Conservation (phyloP, 163 green algal species). For the Coccomyxa subellipsoidea region DNA sequence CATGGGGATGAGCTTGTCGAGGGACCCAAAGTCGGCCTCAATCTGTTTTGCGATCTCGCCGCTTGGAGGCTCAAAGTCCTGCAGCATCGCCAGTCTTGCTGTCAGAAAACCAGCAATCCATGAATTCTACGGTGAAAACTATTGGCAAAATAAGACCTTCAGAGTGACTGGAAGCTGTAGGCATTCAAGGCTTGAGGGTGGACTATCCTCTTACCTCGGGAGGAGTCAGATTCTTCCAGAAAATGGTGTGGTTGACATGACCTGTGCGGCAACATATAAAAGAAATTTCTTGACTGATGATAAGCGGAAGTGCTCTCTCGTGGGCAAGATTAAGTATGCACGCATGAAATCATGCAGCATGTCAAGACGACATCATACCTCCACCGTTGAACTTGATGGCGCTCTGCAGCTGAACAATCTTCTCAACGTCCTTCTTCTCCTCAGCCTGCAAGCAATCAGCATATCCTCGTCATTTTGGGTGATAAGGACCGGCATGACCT, state of each 20-base stretch:
- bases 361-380: too few relatives aligned
- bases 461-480: too few relatives aligned
- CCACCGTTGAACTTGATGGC: slow-evolving; percentile 98
- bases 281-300: too few relatives aligned
- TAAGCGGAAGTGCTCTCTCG: too few relatives aligned
- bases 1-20: slow-evolving; percentile 75
- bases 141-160: too few relatives aligned
- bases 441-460: slow-evolving; percentile 20
- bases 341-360: too few relatives aligned
- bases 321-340: too few relatives aligned
- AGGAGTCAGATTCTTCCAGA: slow-evolving; percentile 92
- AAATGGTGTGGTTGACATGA: slow-evolving; percentile 97
- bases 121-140: too few relatives aligned
- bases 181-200: too few relatives aligned
- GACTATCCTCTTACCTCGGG: slow-evolving; percentile 52
- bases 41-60: slow-evolving; percentile 78
- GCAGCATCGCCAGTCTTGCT: neutral
- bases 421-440: slow-evolving; percentile 67
- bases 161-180: too few relatives aligned
- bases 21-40: slow-evolving; percentile 82
- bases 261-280: slow-evolving; percentile 57
- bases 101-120: too few relatives aligned
- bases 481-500: too few relatives aligned
- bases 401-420: slow-evolving; percentile 79
- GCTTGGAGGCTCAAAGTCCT: slow-evolving; percentile 71